Evolutionary conservation across 2,329 filamentous ascomycete genomes (phyloP), one percentile per base, ranked within the genome.

Genomic region (Hypoxylon sp.): DNA sequence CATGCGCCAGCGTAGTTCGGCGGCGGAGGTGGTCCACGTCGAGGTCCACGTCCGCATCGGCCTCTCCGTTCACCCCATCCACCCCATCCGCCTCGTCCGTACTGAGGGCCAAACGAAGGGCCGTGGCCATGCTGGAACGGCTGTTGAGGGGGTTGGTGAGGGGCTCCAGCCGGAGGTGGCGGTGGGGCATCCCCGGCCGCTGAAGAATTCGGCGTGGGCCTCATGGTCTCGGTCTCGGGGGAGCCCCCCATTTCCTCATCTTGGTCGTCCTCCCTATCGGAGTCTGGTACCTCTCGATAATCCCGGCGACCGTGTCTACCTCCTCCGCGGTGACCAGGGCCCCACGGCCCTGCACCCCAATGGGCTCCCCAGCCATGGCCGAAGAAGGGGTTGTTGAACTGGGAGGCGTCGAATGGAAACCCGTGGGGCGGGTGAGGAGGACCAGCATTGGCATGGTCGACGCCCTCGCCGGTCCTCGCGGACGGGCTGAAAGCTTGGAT

Each of bases 381-480:
- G 40, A 31, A 18, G 66, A 60, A 65, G 3, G 58, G 50, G 18
- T 58, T 48, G 47, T 58, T 50, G 46, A 65, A 64, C 23, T 57
- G 63, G n/a, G 65, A 40, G 21, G 55, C 33, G 40, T 67, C 51
- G 20, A 75, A 77, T 23, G 75, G 73, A 49, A 77, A 77, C 20
- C 73, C 73, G 1, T 67, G 54, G 31, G 68, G 67, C 49, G 71
- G 70, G 48, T 64, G 52, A 35, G 48, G 52, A 35, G 48, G 33
- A 48, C 60, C 52, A 62, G 67, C 53, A 27, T 64, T 67, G 29
- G 66, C 41, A 59, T 77, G 75, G 55, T 79, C 77, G 51, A 77
- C 73, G 42, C 77, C 75, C 15, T 69, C 69, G 37, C 77, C 75
- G 18, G 67, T 38, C 43, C 55, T 52, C 29, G 70, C 63, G 37